Conservation (phyloP, 2,329 filamentous ascomycete genomes). For the Colletotrichum spaethianum region DNA sequence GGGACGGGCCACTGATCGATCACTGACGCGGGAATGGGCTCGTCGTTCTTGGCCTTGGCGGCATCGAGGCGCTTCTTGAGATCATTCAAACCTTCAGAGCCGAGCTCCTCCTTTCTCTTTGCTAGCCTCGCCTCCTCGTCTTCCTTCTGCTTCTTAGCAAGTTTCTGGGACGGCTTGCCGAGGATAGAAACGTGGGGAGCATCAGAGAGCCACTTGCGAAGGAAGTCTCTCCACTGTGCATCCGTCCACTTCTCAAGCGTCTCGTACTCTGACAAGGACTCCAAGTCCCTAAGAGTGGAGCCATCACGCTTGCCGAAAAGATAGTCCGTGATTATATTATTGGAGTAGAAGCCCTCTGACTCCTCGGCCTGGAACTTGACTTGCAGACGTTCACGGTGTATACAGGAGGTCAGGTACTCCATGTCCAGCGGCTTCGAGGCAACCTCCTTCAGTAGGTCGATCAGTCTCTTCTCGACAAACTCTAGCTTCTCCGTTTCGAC, state of each 20-base stretch:
- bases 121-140: constrained; percentile 86
- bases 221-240: constrained; percentile 84
- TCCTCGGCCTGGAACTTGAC: constrained; percentile 88
- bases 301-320: constrained; percentile 91
- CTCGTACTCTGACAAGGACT: constrained; percentile 73
- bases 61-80: constrained; percentile 82
- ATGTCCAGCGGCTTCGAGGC: constrained; percentile 87
- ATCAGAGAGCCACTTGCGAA: constrained; percentile 88
- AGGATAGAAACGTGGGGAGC: constrained; percentile 90
- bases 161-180: constrained; percentile 84
- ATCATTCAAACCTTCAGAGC: constrained; percentile 83
- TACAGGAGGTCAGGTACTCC: constrained; percentile 89
- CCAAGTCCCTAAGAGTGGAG: constrained; percentile 76
- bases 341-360: constrained; percentile 84
- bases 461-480: constrained; percentile 87
- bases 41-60: constrained; percentile 91
- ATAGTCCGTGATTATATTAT: constrained; percentile 91
- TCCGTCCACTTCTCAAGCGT: constrained; percentile 85
- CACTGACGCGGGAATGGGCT: constrained; percentile 85
- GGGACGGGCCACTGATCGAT: constrained; percentile 88
- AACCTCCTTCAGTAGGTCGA: constrained; percentile 86
- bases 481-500: constrained; percentile 89
- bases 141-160: constrained; percentile 85
- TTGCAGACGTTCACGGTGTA: constrained; percentile 84
- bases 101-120: constrained; percentile 83